Evolutionary conservation across 148 eudicot genomes (phyloP).

Genomic region (Fagopyrum homotropicum): DNA sequence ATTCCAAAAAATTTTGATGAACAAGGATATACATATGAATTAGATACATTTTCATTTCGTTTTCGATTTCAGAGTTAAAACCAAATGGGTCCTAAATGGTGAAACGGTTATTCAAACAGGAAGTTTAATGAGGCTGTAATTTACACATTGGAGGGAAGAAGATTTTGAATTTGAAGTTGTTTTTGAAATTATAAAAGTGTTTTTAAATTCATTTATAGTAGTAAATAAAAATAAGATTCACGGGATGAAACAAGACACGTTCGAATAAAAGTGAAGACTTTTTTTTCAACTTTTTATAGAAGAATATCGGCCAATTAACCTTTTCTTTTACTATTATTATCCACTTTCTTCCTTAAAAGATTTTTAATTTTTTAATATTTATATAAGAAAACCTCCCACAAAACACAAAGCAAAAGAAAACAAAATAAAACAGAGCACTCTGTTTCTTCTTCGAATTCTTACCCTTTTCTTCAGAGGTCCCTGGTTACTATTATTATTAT

Average conservation of each 20-base stretch:
- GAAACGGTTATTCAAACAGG: too few relatives aligned
- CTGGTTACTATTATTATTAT: not conserved
- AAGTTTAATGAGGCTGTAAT: not conserved
- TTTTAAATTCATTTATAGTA: not conserved
- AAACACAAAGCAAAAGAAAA: too few relatives aligned
- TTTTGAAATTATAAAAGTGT: not conserved
- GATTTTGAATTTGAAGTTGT: not conserved
- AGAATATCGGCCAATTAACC: not conserved
- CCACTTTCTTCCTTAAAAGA: not conserved
- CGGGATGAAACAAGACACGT: not conserved
- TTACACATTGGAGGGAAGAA: not conserved
- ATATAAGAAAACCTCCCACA: not conserved
- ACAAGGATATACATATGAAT: too few relatives aligned
- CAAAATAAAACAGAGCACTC: not conserved
- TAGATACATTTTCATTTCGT: too few relatives aligned
- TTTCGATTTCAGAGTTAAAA: too few relatives aligned
- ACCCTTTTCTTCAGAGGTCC: too few relatives aligned
- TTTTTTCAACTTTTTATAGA: not conserved
- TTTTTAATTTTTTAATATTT: not conserved
- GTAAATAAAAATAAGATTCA: not conserved
- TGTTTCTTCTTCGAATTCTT: not conserved
- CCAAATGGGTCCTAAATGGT: too few relatives aligned
- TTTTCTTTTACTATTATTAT: not conserved
- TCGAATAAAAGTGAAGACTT: constrained; percentile 3
- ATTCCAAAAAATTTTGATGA: too few relatives aligned